Conservation (phyloP, 768 basidiomycete species). For the Auriscalpium microsporum region DNA sequence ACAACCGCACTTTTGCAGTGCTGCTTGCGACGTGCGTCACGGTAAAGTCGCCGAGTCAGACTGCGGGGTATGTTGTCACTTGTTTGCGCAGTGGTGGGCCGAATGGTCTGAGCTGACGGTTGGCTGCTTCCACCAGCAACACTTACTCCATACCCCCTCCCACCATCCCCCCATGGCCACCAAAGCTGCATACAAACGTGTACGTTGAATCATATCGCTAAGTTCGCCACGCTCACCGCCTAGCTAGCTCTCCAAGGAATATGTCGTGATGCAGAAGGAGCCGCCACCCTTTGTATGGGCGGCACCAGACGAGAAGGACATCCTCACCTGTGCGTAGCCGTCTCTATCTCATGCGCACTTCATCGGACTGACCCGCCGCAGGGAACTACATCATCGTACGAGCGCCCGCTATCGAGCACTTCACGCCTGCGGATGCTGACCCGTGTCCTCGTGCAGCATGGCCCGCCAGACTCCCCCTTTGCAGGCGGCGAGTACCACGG, state of each 20-base stretch:
- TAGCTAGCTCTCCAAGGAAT: conserved; percentile 75
- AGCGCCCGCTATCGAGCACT: not conserved
- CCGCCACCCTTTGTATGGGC: conserved; percentile 97
- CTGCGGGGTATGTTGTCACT: not conserved
- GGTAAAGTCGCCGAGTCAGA: too few relatives aligned
- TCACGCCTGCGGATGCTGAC: conserved; percentile 3
- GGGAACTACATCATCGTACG: conserved; percentile 94
- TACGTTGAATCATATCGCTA: conserved; percentile 24
- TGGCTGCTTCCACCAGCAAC: not conserved
- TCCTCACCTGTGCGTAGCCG: conserved; percentile 72
- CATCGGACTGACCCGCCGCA: conserved; percentile 24
- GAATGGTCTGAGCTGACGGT: conserved; percentile 21
- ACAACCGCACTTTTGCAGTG: too few relatives aligned
- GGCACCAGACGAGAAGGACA: conserved; percentile 94
- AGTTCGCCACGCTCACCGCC: conserved; percentile 1
- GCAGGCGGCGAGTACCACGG: conserved; percentile 93
- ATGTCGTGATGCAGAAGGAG: conserved; percentile 82
- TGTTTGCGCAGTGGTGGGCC: conserved; percentile 17
- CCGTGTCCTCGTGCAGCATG: conserved; percentile 46
- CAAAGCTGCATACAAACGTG: conserved; percentile 83
- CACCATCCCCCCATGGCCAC: conserved; percentile 51
- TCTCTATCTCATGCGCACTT: not conserved
- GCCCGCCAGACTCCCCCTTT: conserved; percentile 89
- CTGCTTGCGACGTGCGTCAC: too few relatives aligned
- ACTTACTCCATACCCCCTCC: not conserved